Base-by-base conservation (phyloP, 1,139 yeast species). In the Hemisphaericaspora lyxosophila region DNA sequence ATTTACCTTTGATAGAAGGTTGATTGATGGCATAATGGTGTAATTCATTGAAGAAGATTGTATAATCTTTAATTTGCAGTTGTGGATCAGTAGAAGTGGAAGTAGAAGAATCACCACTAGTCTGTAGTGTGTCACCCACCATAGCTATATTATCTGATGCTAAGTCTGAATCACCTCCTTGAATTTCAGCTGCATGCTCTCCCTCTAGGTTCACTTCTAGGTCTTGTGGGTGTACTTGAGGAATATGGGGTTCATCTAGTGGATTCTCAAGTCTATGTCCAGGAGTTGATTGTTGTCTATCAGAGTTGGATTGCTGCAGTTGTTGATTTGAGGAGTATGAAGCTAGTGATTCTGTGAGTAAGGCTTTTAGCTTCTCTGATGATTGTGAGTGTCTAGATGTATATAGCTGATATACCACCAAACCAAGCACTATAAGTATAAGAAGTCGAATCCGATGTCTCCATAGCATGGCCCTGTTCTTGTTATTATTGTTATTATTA, bases 1-100 rank as follows among this genome's bases (percentile, higher is more conserved):
- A 70, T 28, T 60, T 57, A 31, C 44, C 64, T 45, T 70, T 71
- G 33, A 70, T 48, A 7, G 70, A 60, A 3, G 60, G 62, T 1
- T 63, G 48, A 11, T 52, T 44, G 9, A 64, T 57, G 8, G 51
- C 50, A 42, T 48, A 67, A 12, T 54, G 44, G 28, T 64, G 64
- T 42, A 68, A 36, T 13, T 50, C 60, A 24, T 63, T 44, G 47
- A 69, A 67, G 43, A 69, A 68, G 2, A 57, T 52, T 0, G 59
- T 46, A 37, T 53, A 64, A 47, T 67, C 67, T 12, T 55, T 49
- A 20, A 43, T 31, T 17, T 41, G n/a, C n/a, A n/a, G n/a, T n/a
- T n/a, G n/a, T n/a, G n/a, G n/a, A n/a, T n/a, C n/a, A n/a, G n/a
- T n/a, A n/a, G n/a, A n/a, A n/a, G n/a, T n/a, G n/a, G n/a, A n/a